Evolutionary conservation across 257 asterid genomes (phyloP).

Genomic region (Catharanthus roseus): DNA sequence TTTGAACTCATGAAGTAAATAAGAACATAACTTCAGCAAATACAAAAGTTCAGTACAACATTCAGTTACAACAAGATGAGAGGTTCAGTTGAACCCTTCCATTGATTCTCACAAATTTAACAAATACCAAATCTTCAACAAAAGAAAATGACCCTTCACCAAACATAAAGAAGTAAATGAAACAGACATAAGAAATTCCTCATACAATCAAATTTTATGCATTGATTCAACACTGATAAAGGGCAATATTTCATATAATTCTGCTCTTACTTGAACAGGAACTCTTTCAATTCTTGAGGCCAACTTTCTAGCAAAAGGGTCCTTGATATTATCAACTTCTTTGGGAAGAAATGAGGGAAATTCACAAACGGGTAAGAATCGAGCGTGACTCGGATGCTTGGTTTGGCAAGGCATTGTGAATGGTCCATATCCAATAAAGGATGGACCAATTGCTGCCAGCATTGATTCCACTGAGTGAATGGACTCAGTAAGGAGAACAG

Average conservation of each 20-base stretch:
- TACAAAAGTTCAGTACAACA: background rate
- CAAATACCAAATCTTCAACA: background rate
- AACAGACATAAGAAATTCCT: background rate
- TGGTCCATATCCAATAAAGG: slow-evolving; percentile 1
- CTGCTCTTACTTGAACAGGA: slow-evolving; percentile 50
- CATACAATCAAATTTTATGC: background rate
- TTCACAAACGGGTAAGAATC: slow-evolving; percentile 15
- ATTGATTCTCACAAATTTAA: no score
- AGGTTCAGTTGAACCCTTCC: no score
- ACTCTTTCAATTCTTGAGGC: slow-evolving; percentile 65
- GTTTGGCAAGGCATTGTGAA: background rate
- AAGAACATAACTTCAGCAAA: background rate
- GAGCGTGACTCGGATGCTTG: background rate
- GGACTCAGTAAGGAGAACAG: no score
- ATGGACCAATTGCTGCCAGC: background rate
- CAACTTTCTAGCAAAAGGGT: slow-evolving; percentile 57
- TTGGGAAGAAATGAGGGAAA: slow-evolving; percentile 41
- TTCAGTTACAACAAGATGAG: background rate
- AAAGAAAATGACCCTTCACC: background rate
- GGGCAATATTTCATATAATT: background rate
- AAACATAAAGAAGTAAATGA: background rate
- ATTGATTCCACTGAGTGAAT: background rate
- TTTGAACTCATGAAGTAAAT: background rate
- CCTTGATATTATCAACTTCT: slow-evolving; percentile 48
- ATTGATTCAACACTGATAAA: no score